Evolutionary conservation across 202 grass and related monocot genomes (phyloP), one percentile per base, ranked within the genome.

Genomic region (Sporobolus alterniflorus): DNA sequence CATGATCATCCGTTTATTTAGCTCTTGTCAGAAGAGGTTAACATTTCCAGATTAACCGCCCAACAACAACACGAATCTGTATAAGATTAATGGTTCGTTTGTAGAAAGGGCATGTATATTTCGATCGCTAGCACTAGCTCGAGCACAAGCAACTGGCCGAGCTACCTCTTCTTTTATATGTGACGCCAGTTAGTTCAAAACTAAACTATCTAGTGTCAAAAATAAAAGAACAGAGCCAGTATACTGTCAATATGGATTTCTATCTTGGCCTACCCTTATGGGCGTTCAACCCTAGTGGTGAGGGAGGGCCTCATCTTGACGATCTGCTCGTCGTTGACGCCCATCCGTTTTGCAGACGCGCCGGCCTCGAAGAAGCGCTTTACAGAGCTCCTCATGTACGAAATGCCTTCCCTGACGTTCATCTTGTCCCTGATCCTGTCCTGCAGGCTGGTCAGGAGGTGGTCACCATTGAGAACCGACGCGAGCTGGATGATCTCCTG

Each of bases 231-330:
- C n/a, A n/a, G n/a, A n/a, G n/a, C 3, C 9, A 51, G 22, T 39
- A 39, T n/a, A 60, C 28, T 75, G 43, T 39, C 18, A 9, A 11
- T 52, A 52, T 78, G 3, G 32, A 56, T 79, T 5, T 47, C 0
- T 43, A 39, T 28, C 8, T n/a, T 41, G 5, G 2, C 7, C 29
- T 21, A 11, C 52, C 43, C 31, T 85, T 84, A 97, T 46, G 91
- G 91, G 39, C 65, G 48, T 29, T 56, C 49, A 4, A 77, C 81
- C 84, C 96, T 87, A 60, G 93, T 94, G 26, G 93, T 99, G 29
- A 99, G 87, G 1, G 96, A 99, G 0, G 96, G 96, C 78, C 96
- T 95, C 96, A 99, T 99, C 86, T 95, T 82, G 81, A 99, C 93
- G 25, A 99, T 96, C 74, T 96, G 93, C 34, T 96, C 96, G 5